These are phyloP conservation scores for Pelargonium citronellum DNA, from an alignment of 441 rosid species.

Conservation along the genomic window DNA sequence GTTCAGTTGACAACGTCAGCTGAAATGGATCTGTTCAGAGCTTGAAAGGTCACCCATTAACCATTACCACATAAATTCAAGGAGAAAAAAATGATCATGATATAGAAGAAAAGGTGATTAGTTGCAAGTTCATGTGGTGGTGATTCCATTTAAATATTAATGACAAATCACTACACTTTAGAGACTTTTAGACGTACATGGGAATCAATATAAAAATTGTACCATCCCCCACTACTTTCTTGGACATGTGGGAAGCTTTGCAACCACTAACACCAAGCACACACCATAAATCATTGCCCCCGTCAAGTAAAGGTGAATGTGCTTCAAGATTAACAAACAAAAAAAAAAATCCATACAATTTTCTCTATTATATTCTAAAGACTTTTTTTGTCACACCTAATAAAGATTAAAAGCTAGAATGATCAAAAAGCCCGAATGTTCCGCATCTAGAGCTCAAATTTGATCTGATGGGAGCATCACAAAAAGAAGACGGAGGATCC, in stretches of 20 bases:
- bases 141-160: background rate
- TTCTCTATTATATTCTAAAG: too few relatives aligned
- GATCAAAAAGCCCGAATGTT: too few relatives aligned
- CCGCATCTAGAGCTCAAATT: too few relatives aligned
- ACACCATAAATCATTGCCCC: too few relatives aligned
- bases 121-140: background rate
- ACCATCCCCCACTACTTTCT: background rate
- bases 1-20: slow-evolving; percentile 21
- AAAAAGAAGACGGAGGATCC: too few relatives aligned
- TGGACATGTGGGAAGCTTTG: background rate
- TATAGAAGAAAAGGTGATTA: background rate
- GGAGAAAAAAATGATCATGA: background rate
- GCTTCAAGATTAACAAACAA: too few relatives aligned
- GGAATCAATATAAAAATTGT: background rate
- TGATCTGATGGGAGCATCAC: too few relatives aligned
- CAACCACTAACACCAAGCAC: too few relatives aligned
- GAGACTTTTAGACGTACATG: background rate
- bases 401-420: too few relatives aligned
- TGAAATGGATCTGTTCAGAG: slow-evolving; percentile 32
- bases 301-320: too few relatives aligned
- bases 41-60: slow-evolving; percentile 36
- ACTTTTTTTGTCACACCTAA: too few relatives aligned
- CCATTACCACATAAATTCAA: background rate
- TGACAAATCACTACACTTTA: background rate
- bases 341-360: too few relatives aligned